Evolutionary conservation across 768 basidiomycete genomes (phyloP), one percentile per base, ranked within the genome.

Genomic region (Phaffia tasmanica): DNA sequence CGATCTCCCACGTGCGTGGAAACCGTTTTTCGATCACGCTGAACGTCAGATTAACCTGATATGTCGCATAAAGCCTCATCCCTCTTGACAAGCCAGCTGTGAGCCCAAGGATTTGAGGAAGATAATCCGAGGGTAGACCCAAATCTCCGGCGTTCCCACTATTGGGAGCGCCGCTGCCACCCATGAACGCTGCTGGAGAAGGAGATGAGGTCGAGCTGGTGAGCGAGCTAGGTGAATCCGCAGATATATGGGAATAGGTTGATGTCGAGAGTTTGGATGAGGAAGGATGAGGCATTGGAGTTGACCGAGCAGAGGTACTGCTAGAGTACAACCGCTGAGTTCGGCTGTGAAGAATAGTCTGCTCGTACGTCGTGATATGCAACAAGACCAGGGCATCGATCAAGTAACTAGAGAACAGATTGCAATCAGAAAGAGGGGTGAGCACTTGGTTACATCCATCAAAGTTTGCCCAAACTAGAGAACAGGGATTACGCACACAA

Each of bases 301-400:
- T 54, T 27, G 42, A 25, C 29, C 50, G 55, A 57, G 62, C 46
- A 47, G 63, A 56, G 25, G 35, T 42, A 11, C 35, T 42, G 11
- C 35, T 42, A 11, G 63, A 64, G 23, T 54, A 64, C 9, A 64
- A 46, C n/a, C 55, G 54, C 32, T 57, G 60, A 2, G 66, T 64
- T 32, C 67, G 67, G 30, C 48, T 63, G 50, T 69, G 62, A 21
- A 69, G 57, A 7, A 48, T 27, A 2, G 49, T 42, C 46, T 57
- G 61, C 21, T 63, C 67, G 50, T 63, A 64, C 11, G 62, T 58
- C 35, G 56, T 69, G 23, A 55, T 63, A 56, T 69, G 67, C 23
- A 64, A 21, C 6, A 64, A 46, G 30, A 69, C 67, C 27, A 69
- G 62, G 29, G 67, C 67, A 30, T 69, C 67, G 57, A 69, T 54